Evolutionary conservation across 495 filamentous ascomycete species (phyloP).

Genomic region (Clohesyomyces aquaticus): DNA sequence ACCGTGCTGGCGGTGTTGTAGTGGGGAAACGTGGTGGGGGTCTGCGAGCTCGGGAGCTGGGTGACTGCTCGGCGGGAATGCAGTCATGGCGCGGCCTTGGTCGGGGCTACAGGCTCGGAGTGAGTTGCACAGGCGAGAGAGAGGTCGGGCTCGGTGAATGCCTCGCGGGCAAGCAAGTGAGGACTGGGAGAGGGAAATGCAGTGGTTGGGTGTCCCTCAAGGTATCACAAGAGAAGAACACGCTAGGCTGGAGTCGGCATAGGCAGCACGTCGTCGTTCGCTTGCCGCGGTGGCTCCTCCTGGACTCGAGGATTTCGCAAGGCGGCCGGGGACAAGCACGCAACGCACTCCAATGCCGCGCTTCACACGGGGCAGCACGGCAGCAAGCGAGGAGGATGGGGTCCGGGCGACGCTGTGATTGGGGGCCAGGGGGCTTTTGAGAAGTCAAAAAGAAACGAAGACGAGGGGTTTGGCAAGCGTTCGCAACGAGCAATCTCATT

Average conservation of each 20-base stretch:
- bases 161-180: background rate
- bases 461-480: background rate
- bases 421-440: background rate
- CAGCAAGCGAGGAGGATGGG: background rate
- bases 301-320: conserved; percentile 3
- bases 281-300: conserved; percentile 9
- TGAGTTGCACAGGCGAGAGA: background rate
- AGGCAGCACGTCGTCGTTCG: conserved; percentile 11
- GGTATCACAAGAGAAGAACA: conserved; percentile 10
- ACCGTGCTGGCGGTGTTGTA: conserved; percentile 12
- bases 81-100: conserved; percentile 14
- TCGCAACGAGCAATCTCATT: background rate
- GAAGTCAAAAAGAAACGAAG: background rate
- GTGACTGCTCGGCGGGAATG: conserved; percentile 19
- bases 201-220: background rate
- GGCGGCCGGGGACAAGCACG: background rate
- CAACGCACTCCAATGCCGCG: background rate
- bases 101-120: background rate
- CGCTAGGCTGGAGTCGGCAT: conserved; percentile 23
- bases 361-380: background rate
- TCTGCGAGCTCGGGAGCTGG: conserved; percentile 21
- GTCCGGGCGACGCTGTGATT: background rate
- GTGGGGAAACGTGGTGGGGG: conserved; percentile 26
- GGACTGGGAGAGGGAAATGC: background rate
- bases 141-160: background rate